Base-by-base conservation (phyloP, 805 yeast species). In the Suhomyces prunicola region DNA sequence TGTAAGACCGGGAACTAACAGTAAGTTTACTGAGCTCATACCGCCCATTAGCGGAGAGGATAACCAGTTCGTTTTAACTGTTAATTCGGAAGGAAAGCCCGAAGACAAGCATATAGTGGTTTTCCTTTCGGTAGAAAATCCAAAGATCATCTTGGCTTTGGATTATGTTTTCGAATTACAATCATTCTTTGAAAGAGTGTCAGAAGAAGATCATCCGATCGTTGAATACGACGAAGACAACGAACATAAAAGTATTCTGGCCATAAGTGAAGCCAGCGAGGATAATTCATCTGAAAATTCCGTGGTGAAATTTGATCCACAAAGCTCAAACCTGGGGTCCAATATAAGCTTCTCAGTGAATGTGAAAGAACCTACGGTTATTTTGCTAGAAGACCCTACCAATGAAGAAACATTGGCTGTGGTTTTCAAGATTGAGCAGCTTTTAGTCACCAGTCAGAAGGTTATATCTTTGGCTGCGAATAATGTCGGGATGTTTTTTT, bases 401-500 rank as follows among this genome's bases (percentile, higher is more conserved):
- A 74, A 78, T 6, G 65, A 69, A 2, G 78, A 84, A 55, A 83
- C 96, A 0, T 96, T 92, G 61, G 98, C 98, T 0, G 80, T 93
- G 55, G 97, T 93, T 1, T 87, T 94, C 72, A 88, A 89, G 62
- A 83, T 91, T 12, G 96, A 87, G 54, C 97, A 92, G 62, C 69
- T 91, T 2, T 71, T 86, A 45, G 64, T 89, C 3, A 80, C 93
- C 0, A 83, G 87, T 54, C 91, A 87, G 61, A 82, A 84, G 52
- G 82, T 86, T 3, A 69, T 80, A 0, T 80, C 93, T 0, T 64
- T 91, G 5, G 83, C 88, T 26, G 86, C 89, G 0, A 81, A 85
- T 57, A 89, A 87, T 54, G 82, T 91, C 50, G 97, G 98, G 2
- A 83, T 94, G 86, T 94, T 88, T 62, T 71, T 94, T 54, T 83